Percentiles rank a stretch among this genome's conserved stretches.
Evolutionary conservation across 129 eudicot genomes (phyloP).

Genomic region (Escallonia herrerae): DNA sequence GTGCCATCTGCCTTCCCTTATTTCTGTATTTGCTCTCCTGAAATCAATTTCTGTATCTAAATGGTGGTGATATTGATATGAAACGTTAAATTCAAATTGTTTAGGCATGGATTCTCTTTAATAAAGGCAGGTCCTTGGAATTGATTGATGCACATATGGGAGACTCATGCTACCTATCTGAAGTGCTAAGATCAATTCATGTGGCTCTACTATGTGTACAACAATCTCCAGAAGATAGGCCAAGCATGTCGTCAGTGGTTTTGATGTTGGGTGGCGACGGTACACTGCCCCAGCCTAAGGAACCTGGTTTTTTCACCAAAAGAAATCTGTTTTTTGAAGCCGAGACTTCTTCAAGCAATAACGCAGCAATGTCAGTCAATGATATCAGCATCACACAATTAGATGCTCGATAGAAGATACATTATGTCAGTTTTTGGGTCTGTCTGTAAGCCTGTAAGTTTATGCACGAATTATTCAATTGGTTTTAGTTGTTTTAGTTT

Average conservation of each 20-base stretch:
- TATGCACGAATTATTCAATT: no score
- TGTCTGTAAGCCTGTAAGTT: no score
- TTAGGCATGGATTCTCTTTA: neutral
- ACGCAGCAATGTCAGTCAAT: neutral
- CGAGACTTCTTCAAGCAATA: neutral
- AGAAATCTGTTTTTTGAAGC: neutral
- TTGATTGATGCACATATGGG: neutral
- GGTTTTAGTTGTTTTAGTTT: no score
- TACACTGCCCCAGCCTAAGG: constrained; percentile 1
- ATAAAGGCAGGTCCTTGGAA: constrained; percentile 2
- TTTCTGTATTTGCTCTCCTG: no score
- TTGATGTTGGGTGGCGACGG: constrained; percentile 2
- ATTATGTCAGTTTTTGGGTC: neutral
- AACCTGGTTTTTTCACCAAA: constrained; percentile 4
- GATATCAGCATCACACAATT: neutral
- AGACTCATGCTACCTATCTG: neutral
- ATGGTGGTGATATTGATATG: no score
- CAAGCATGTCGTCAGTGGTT: constrained; percentile 1
- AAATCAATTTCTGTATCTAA: no score
- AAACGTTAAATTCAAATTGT: neutral
- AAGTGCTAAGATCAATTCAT: constrained; percentile 1
- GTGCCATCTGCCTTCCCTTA: no score
- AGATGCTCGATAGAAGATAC: neutral
- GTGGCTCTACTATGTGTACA: constrained; percentile 5
- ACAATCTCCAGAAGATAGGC: constrained; percentile 6